A percentile compares a stretch with the other conserved stretches of the same genome.
phyloP scores from a whole-genome alignment of 306 rosid species.

The Crotalaria pallida region DNA sequence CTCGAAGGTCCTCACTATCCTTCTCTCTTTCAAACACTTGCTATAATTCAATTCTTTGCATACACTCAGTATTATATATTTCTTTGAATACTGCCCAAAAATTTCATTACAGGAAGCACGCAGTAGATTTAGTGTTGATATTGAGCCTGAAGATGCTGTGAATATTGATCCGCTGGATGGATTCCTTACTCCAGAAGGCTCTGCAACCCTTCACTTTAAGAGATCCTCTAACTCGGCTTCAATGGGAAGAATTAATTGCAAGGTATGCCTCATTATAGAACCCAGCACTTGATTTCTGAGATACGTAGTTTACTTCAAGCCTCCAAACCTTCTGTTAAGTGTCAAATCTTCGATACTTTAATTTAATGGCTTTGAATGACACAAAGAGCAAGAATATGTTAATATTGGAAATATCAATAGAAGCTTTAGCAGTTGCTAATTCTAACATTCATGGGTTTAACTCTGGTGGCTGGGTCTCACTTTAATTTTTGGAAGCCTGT shows the following conservation, averaged over 20 bases:
- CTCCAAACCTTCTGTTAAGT: not conserved
- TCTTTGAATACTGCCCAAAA: slow-evolving; percentile 11
- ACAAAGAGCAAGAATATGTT: slow-evolving; percentile 9
- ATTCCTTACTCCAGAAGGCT: slow-evolving; percentile 72
- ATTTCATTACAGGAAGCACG: slow-evolving; percentile 77
- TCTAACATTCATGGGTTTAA: not conserved
- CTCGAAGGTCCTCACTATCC: slow-evolving; percentile 61
- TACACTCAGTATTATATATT: not conserved
- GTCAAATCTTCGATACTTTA: not conserved
- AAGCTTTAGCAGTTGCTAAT: slow-evolving; percentile 5
- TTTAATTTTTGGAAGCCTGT: not conserved
- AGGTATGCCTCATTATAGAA: slow-evolving; percentile 51
- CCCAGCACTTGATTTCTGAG: slow-evolving; percentile 10
- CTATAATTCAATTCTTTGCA: not conserved
- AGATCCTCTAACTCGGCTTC: slow-evolving; percentile 61
- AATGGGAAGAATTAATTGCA: slow-evolving; percentile 73
- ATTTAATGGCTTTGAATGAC: not conserved
- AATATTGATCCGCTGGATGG: slow-evolving; percentile 76
- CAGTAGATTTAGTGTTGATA: slow-evolving; percentile 70
- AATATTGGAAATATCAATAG: not conserved
- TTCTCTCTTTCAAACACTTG: slow-evolving; percentile 7
- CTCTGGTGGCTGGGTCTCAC: not conserved
- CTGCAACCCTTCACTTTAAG: slow-evolving; percentile 66
- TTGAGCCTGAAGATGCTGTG: slow-evolving; percentile 73
- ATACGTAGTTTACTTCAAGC: not conserved